phyloP scores from a whole-genome alignment of 2,329 filamentous ascomycete genomes.

The Allantophomopsis lycopodina region DNA sequence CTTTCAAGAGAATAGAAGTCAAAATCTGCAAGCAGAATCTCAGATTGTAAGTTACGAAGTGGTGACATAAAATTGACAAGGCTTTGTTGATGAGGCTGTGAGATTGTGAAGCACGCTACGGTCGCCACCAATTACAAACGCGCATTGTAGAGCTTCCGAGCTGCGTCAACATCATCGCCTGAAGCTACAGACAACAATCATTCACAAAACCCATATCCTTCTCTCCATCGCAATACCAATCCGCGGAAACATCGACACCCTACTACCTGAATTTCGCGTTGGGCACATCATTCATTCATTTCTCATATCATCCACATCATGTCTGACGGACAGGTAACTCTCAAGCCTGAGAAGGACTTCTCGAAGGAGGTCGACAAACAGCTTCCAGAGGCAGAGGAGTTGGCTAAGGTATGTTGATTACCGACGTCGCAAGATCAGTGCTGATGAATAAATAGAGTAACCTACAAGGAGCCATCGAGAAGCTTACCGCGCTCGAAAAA shows the following conservation, averaged over 20 bases:
- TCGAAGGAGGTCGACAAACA: conserved; percentile 88
- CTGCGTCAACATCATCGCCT: too few relatives aligned
- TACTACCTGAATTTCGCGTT: too few relatives aligned
- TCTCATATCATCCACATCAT: conserved; percentile 7
- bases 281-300: too few relatives aligned
- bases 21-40: too few relatives aligned
- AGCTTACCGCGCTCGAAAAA: conserved; percentile 85
- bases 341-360: conserved; percentile 87
- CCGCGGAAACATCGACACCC: too few relatives aligned
- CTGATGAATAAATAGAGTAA: conserved; percentile 40
- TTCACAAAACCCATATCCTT: neutral
- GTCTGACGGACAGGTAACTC: conserved; percentile 17
- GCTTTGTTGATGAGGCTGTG: too few relatives aligned
- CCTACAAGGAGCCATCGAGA: conserved; percentile 80
- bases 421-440: conserved; percentile 1
- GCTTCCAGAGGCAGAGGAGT: conserved; percentile 79
- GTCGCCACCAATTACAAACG: too few relatives aligned
- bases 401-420: conserved; percentile 56
- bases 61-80: too few relatives aligned
- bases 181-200: neutral
- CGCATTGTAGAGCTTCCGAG: too few relatives aligned
- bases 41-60: too few relatives aligned
- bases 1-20: too few relatives aligned
- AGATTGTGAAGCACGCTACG: too few relatives aligned
- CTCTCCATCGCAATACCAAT: neutral